These are phyloP conservation scores for Cyberlindnera xishuangbannaensis DNA, from an alignment of 805 yeast genomes.

Conservation along the genomic window DNA sequence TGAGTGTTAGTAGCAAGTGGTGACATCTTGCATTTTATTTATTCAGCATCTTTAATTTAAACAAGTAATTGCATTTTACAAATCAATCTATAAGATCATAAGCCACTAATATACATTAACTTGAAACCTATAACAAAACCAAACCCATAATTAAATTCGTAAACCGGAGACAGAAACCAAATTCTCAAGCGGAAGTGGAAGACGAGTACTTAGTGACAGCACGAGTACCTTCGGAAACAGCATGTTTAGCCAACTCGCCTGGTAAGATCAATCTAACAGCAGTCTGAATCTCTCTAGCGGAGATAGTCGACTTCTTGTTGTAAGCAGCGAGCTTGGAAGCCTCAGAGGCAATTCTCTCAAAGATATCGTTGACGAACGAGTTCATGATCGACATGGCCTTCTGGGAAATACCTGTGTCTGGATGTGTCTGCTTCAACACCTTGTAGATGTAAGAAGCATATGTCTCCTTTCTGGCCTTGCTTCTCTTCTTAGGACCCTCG, in stretches of 20 bases:
- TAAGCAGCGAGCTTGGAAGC: conserved; percentile 98
- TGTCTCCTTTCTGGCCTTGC: conserved; percentile 95
- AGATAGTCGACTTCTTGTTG: conserved; percentile 96
- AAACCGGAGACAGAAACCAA: conserved; percentile 9
- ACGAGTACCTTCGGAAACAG: conserved; percentile 98
- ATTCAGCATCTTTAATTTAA: too few relatives aligned
- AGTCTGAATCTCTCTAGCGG: conserved; percentile 98
- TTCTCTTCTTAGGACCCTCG: conserved; percentile 82
- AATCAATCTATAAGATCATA: too few relatives aligned
- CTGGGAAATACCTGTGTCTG: conserved; percentile 98
- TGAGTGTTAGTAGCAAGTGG: conserved; percentile 55
- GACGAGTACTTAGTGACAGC: conserved; percentile 96
- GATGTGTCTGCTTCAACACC: conserved; percentile 96
- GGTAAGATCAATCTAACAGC: conserved; percentile 97
- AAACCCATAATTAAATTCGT: conserved; percentile 11
- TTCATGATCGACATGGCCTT: conserved; percentile 98
- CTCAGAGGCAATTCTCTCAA: conserved; percentile 96
- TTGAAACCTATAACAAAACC: too few relatives aligned
- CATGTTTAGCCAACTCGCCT: conserved; percentile 98
- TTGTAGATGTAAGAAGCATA: conserved; percentile 97
- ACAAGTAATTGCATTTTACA: too few relatives aligned
- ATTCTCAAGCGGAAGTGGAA: conserved; percentile 35
- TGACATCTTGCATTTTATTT: too few relatives aligned
- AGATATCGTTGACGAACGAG: conserved; percentile 96
- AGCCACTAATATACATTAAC: conserved; percentile 7